Percentiles rank a stretch among this genome's conserved stretches.
Evolutionary conservation across 495 filamentous ascomycete genomes (phyloP).

Genomic region (Acidiella bohemica): DNA sequence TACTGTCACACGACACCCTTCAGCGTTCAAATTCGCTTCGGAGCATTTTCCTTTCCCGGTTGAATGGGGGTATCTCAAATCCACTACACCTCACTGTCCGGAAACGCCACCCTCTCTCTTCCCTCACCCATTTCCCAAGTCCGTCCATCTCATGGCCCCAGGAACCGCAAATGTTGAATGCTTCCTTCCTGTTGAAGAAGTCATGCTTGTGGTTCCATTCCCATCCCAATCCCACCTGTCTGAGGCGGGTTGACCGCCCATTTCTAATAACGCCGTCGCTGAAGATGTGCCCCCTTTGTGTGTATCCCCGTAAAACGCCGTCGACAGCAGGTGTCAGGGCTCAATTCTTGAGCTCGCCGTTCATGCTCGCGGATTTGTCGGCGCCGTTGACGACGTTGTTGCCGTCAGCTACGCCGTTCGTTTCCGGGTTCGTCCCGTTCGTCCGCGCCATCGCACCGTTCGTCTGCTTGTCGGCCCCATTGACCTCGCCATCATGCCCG

Average conservation of each 20-base stretch:
- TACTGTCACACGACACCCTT: too few species aligned
- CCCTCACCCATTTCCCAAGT: neutral
- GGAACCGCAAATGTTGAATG: neutral
- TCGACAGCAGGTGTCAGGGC: neutral
- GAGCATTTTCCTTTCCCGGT: too few species aligned
- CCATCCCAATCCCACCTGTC: neutral
- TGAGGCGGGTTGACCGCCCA: neutral
- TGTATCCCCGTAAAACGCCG: too few species aligned
- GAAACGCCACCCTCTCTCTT: neutral
- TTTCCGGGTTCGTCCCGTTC: slow-evolving; percentile 4
- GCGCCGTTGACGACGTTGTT: slow-evolving; percentile 17
- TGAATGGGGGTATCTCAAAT: neutral
- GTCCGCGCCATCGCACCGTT: neutral
- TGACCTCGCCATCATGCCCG: neutral
- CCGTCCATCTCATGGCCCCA: neutral
- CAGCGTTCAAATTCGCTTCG: too few species aligned
- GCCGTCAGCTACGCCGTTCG: slow-evolving; percentile 13
- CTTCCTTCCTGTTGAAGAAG: neutral
- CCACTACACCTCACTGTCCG: neutral
- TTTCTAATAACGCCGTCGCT: neutral
- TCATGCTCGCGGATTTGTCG: neutral
- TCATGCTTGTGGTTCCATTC: neutral
- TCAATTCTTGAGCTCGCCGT: neutral
- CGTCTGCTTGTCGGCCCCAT: neutral
- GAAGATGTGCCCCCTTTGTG: neutral